Evolutionary conservation across 371 early-diverging fungal genomes (phyloP).

Genomic region (Apophysomyces variabilis): DNA sequence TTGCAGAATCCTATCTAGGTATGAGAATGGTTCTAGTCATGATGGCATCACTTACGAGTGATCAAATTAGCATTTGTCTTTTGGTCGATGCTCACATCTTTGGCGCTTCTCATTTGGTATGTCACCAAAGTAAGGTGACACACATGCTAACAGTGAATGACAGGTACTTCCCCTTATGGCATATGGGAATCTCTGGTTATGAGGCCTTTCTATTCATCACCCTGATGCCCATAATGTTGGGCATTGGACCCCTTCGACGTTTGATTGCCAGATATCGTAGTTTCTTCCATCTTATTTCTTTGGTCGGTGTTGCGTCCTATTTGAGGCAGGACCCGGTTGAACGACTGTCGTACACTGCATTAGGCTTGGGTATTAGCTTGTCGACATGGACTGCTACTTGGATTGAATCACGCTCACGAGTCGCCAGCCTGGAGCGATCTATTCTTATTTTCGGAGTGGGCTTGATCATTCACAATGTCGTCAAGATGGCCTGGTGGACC

Average conservation of each 20-base stretch:
- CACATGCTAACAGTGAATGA: neutral
- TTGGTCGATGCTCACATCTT: slow-evolving; percentile 80
- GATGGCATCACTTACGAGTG: neutral
- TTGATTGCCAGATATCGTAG: slow-evolving; percentile 61
- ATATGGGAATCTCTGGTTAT: slow-evolving; percentile 86
- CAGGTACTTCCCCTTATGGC: slow-evolving; percentile 79
- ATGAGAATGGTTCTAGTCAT: slow-evolving; percentile 11
- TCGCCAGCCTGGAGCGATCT: slow-evolving; percentile 65
- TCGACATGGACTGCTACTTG: slow-evolving; percentile 65
- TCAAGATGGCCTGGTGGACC: slow-evolving; percentile 77
- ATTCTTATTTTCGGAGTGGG: slow-evolving; percentile 71
- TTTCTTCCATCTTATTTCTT: slow-evolving; percentile 59
- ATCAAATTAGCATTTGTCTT: slow-evolving; percentile 66
- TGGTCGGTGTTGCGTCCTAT: slow-evolving; percentile 70
- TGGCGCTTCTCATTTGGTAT: slow-evolving; percentile 80
- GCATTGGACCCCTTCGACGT: slow-evolving; percentile 63
- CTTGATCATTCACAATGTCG: slow-evolving; percentile 66
- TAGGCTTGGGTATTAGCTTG: slow-evolving; percentile 62
- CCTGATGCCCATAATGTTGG: slow-evolving; percentile 63
- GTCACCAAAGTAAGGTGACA: neutral
- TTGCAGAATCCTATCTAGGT: slow-evolving; percentile 64
- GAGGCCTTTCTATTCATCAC: slow-evolving; percentile 76
- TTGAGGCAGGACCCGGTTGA: slow-evolving; percentile 57
- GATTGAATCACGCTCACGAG: slow-evolving; percentile 56
- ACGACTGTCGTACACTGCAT: slow-evolving; percentile 65